Evolutionary conservation across 2,329 filamentous ascomycete genomes (phyloP), one percentile per base, ranked within the genome.

Genomic region (Knufia petricola): DNA sequence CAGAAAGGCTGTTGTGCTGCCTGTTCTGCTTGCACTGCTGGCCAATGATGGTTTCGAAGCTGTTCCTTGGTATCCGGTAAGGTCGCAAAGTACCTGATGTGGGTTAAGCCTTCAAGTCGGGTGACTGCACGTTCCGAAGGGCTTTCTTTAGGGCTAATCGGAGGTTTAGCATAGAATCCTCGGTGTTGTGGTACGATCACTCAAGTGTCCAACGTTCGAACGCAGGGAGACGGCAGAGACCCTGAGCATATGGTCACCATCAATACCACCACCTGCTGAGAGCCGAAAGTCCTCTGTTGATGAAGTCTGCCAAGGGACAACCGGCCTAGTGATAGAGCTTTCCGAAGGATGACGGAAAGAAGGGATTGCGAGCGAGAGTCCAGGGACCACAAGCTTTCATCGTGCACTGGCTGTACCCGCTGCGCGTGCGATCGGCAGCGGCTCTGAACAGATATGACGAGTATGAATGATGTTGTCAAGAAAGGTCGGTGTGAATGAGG

Each of bases 221-320:
- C 4, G 39, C 21, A 15, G 10, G 19, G n/a, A 41, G 21, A 26
- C 13, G 20, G 39, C 10, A 24, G 39, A 23, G 17, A 15, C 20
- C 39, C 24, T 15, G 39, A 26, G 4, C 10, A 41, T n/a, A 8
- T 13, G 13, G 13, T n/a, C 26, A 28, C 12, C 12, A 12, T 28
- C 26, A 36, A 36, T 6, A 36, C 32, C 32, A 36, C 32, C 32
- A 40, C 19, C 6, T 40, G 19, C 19, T 3, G 15, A 23, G 8
- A 40, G 17, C 24, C 24, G 41, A 32, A 23, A 26, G 20, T 36
- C 15, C 19, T 32, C 32, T 47, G 44, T 26, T 21, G 24, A 39
- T 47, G 44, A 46, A 46, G 30, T 47, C 44, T 47, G 44, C 44
- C 44, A 47, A 47, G 44, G 10, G 26, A 47, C 19, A 10, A 10